Evolutionary conservation across 208 protist species (phyloP), one percentile per base, ranked within the genome.

Genomic region (Trypanosoma theileri): DNA sequence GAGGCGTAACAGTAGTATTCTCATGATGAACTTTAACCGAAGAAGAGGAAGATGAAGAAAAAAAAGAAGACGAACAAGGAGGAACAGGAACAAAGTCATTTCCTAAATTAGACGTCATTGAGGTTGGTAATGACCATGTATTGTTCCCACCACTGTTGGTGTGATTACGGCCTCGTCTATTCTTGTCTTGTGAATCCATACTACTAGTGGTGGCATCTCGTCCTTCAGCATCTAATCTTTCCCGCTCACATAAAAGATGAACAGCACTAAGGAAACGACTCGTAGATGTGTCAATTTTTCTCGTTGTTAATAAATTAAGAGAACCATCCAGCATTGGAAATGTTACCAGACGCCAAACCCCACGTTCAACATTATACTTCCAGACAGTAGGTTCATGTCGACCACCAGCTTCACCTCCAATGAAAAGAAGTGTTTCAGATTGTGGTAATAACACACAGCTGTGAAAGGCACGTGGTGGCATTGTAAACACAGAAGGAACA

Each of bases 381-480:
- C 83, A 92, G 16, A 82, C 73, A 22, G 77, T 76, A n/a, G 82
- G 21, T 44, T 86, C 84, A 12, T 78, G 59, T 4, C 48, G 44
- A 3, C 84, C 84, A 0, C 71, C 74, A 21, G 66, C 52, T 65
- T 94, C 85, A 7, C 88, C 88, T 9, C 88, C 88, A 26, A 91
- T 26, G 14, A 94, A 42, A 21, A 94, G 19, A 17, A 94, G 48
- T 6, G 21, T 68, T 41, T 63, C 26, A 9, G 66, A 46, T 26
- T 60, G 19, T 13, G 50, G 46, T 28, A 85, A 22, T 24, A 91
- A 56, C 1, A 77, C 60, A 19, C 74, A 76, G 63, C 67, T 71
- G 69, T 86, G 79, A 57, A 92, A 91, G 0, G 86, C 83, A 9
- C 86, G 86, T 14, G 73, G 73, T 16, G 88, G 83, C 21, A 89